Evolutionary conservation across 345 rosid species (phyloP), one percentile per base, ranked within the genome.

Genomic region (Camelina laxa): DNA sequence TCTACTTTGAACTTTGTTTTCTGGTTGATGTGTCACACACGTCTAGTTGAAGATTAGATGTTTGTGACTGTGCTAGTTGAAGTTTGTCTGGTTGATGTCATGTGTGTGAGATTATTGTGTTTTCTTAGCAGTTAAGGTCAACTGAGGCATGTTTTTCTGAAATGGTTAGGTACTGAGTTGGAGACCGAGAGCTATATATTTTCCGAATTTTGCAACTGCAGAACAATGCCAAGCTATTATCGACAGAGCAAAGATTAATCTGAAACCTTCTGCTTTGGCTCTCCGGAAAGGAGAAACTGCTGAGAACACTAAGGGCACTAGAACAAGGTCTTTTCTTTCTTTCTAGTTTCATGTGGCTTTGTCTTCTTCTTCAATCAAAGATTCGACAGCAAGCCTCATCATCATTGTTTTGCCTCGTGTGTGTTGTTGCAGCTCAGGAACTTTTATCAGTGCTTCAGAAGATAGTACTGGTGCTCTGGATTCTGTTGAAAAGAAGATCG

Each of bases 101-200:
- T 27, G 30, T 27, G 7, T 5, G 35, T 14, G 39, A 45, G 58
- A 12, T 20, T 55, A 39, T 6, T 54, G 22, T 3, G 22, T 6
- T 38, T 9, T 49, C 1, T 62, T 10, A 48, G 22, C 17, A 30
- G 6, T 57, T 30, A 6, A 24, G 27, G 24, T 54, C n/a, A 41
- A 20, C 16, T 33, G 50, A 58, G n/a, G 42, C 44, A 49, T 30
- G 54, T 20, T 31, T 31, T 2, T 44, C 7, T 10, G 15, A 14
- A 5, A 38, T 50, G 0, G 7, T 5, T 67, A 89, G 96, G 88
- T 87, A 22, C 78, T 90, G 67, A 90, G 96, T 75, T 90, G 92
- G 96, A 84, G 69, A 70, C 96, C 96, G 27, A 80, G 91, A 66
- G 96, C 91, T 65, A 72, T 86, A 60, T 87, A 87, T 76, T 90